Evolutionary conservation across 1,139 yeast species (phyloP).

Genomic region (Chernovozyma aurita): DNA sequence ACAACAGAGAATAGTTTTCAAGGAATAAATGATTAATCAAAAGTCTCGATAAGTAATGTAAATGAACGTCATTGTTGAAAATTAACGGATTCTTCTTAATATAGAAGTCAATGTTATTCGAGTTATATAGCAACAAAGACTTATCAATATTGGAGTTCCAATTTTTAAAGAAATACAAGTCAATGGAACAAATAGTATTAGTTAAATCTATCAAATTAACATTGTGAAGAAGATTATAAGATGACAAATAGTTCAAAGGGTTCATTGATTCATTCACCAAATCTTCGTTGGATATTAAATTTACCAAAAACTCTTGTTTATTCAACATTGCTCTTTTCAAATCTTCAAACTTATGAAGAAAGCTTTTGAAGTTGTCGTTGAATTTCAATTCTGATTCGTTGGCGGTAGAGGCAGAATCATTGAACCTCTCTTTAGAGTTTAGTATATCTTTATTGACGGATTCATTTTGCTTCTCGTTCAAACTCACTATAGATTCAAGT

Average conservation of each 20-base stretch:
- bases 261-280: background rate
- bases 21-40: conserved; percentile 67
- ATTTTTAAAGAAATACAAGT: conserved; percentile 47
- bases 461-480: background rate
- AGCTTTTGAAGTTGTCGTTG: background rate
- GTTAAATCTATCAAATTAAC: conserved; percentile 49
- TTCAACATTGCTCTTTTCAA: conserved; percentile 32
- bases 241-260: conserved; percentile 2
- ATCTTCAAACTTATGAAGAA: conserved; percentile 11
- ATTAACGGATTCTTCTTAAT: conserved; percentile 47
- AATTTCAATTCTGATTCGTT: background rate
- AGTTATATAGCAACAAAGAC: conserved; percentile 32
- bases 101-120: conserved; percentile 27
- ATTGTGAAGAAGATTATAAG: conserved; percentile 31
- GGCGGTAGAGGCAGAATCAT: background rate
- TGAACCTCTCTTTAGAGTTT: too few relatives aligned
- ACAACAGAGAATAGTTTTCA: conserved; percentile 25
- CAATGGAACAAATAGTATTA: conserved; percentile 52
- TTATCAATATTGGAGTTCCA: conserved; percentile 74
- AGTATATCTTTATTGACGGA: background rate
- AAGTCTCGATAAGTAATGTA: conserved; percentile 74
- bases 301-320: conserved; percentile 33
- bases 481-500: conserved; percentile 9
- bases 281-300: conserved; percentile 17
- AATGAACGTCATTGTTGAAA: conserved; percentile 61